phyloP scores from a whole-genome alignment of 2,329 filamentous ascomycete species.

The Ascochyta fabae region DNA sequence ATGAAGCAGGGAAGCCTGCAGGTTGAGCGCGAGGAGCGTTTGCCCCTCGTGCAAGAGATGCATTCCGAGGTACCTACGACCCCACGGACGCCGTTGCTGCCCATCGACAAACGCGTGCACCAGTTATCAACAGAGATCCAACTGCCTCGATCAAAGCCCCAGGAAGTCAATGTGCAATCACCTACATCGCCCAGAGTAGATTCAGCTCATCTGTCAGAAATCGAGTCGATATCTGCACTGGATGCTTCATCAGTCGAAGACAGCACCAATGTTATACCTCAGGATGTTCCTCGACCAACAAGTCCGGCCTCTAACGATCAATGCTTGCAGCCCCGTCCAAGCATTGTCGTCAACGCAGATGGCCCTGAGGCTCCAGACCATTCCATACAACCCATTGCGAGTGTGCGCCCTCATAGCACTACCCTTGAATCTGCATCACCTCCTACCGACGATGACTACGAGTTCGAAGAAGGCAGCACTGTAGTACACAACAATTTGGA shows the following conservation, averaged over 20 bases:
- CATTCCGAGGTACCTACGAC: conserved; percentile 18
- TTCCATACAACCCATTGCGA: neutral
- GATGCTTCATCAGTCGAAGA: neutral
- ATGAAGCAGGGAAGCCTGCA: conserved; percentile 18
- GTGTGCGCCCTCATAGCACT: neutral
- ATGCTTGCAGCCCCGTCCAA: neutral
- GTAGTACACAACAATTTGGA: conserved; percentile 40
- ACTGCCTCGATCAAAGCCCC: neutral
- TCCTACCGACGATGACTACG: conserved; percentile 32
- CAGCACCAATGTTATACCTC: neutral
- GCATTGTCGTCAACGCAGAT: conserved; percentile 4
- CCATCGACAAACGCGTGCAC: conserved; percentile 10
- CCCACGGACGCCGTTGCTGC: conserved; percentile 2
- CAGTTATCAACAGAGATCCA: conserved; percentile 8
- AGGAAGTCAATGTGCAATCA: neutral
- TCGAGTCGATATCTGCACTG: neutral
- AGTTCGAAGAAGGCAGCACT: conserved; percentile 46
- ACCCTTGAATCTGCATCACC: conserved; percentile 1
- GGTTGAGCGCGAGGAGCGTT: conserved; percentile 1
- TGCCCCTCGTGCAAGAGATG: conserved; percentile 1
- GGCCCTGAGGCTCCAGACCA: neutral
- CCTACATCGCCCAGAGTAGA: neutral
- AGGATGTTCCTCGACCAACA: neutral
- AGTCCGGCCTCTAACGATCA: neutral
- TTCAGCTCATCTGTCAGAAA: neutral